Evolutionary conservation across 2,329 filamentous ascomycete genomes (phyloP), one percentile per base, ranked within the genome.

Genomic region (Metarhizium album): DNA sequence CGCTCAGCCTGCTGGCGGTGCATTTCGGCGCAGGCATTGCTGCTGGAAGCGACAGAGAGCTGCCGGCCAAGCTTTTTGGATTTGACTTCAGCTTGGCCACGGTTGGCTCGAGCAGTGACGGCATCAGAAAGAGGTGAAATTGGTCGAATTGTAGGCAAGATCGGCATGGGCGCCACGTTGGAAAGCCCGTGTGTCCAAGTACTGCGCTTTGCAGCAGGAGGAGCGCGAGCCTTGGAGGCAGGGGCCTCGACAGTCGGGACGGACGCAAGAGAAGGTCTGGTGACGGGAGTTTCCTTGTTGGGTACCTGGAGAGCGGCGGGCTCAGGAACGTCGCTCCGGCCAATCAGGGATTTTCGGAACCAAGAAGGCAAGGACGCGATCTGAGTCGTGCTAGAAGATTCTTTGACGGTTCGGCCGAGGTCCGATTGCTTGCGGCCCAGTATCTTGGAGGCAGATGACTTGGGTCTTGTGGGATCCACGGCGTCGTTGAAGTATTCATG

Each of bases 71-170:
- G 89, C 74, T 98, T 98, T 78, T 93, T 95, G 55, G 75, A 74
- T 70, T 88, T 59, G 29, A 64, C 60, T 42, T 81, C 78, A 59
- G 68, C 72, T 60, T 80, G 72, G 47, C 82, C 78, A 52, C 80
- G 83, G 62, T 81, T 90, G 48, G 87, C 90, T 68, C 95, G 90
- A 27, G 90, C 93, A 51, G 84, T 95, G 45, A 95, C 89, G 48
- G 89, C 80, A 67, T 96, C 90, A 5, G 90, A 93, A n/a, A 97
- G 69, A n/a, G 93, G 93, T 37, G 93, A 97, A 48, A 97, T 90
- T 13, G 93, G 91, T 56, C 86, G 82, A 60, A 97, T 95, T 1
- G 90, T 95, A 13, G 93, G 93, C 46, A 98, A 74, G 55, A 98
- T 98, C 8, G 89, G 89, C 80, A 98, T 98, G 4, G 93, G 93